Evolutionary conservation across 2,329 filamentous ascomycete genomes (phyloP).

Genomic region (Pestalotiopsis sp.): DNA sequence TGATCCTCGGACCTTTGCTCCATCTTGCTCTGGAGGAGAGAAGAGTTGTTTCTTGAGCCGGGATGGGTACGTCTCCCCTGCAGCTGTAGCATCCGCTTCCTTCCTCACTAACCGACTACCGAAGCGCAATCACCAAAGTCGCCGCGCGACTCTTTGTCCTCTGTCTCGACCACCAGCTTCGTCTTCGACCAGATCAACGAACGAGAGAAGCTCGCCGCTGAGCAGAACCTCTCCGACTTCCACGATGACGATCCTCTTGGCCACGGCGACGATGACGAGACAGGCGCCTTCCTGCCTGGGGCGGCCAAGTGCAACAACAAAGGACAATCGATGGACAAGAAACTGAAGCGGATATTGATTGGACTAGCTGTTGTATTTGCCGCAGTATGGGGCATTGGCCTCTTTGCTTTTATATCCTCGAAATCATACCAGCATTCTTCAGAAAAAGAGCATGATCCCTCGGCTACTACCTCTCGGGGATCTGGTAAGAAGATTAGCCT

Average conservation of each 20-base stretch:
- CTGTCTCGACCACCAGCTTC: slow-evolving; percentile 80
- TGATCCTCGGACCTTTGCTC: not conserved
- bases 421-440: slow-evolving; percentile 69
- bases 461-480: slow-evolving; percentile 60
- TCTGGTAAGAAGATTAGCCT: slow-evolving; percentile 74
- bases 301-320: slow-evolving; percentile 34
- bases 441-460: slow-evolving; percentile 65
- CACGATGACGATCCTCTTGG: slow-evolving; percentile 49
- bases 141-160: slow-evolving; percentile 66
- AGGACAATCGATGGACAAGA: slow-evolving; percentile 63
- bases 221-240: slow-evolving; percentile 35
- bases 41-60: not conserved
- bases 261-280: slow-evolving; percentile 41
- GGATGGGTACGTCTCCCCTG: not conserved
- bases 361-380: slow-evolving; percentile 62
- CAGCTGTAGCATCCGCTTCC: not conserved
- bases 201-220: slow-evolving; percentile 37
- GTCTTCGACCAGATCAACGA: slow-evolving; percentile 78
- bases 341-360: slow-evolving; percentile 63
- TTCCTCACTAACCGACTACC: not conserved
- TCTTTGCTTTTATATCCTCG: slow-evolving; percentile 66
- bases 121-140: slow-evolving; percentile 33
- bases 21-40: not conserved
- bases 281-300: slow-evolving; percentile 54
- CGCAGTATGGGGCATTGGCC: slow-evolving; percentile 68